Evolutionary conservation across 2,329 filamentous ascomycete genomes (phyloP), one percentile per base, ranked within the genome.

Genomic region (Aureobasidium sp.): DNA sequence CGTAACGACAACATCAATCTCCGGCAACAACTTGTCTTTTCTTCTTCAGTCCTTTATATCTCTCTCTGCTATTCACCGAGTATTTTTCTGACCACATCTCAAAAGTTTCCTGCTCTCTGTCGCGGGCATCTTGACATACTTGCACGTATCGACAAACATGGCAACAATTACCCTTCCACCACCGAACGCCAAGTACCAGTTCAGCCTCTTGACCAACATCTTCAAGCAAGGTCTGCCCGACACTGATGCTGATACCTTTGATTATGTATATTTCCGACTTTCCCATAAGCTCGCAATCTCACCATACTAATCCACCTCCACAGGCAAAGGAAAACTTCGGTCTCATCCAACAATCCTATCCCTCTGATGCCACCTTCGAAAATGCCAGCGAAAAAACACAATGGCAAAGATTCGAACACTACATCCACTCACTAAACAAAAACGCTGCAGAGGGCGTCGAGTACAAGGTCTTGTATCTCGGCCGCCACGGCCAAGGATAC

Each of bases 401-500:
- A 70, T 90, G 86, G 86, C 76, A 87, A 72, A 79, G 82, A 25
- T 87, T 90, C 64, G 77, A 78, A 50, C 73, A 81, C 62, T 83
- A 85, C 66, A 80, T 89, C 44, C 13, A 27, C 3, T 64, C 63
- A 25, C 70, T 89, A 41, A 86, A 63, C n/a, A 34, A 16, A 4
- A 39, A 61, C 2, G 72, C 75, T 0, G 69, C 68, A n/a, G 70
- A 72, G 8, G 78, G 78, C 51, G 79, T 81, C 16, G 86, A 62
- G 84, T 67, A 66, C 47, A 65, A 63, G 29, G 44, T 67, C 3
- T n/a, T 67, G 36, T 65, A 64, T 51, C 58, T 67, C 11, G 66
- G 64, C 11, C 45, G 66, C n/a, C 66, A 67, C 32, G 66, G 66
- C 7, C 59, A 67, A 63, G 66, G 66, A 8, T 62, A 62, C 51